Evolutionary conservation across 2,329 filamentous ascomycete species (phyloP).

Genomic region (Fusarium sp.): DNA sequence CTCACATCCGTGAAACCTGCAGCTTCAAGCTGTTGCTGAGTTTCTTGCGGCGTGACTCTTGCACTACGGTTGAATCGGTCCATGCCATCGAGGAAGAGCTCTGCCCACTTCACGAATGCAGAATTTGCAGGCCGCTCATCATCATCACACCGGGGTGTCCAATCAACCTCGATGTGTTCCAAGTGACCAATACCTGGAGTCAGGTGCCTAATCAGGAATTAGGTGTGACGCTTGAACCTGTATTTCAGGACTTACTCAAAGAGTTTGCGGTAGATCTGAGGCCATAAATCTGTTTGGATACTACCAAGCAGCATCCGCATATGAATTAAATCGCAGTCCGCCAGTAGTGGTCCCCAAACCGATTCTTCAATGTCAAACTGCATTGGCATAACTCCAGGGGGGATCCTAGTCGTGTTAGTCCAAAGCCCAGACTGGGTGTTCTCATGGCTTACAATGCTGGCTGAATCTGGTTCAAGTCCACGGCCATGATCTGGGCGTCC

Average conservation of each 20-base stretch:
- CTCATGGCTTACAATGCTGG: slow-evolving; percentile 49
- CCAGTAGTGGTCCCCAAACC: slow-evolving; percentile 63
- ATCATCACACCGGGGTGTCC: slow-evolving; percentile 78
- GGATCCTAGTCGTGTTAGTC: slow-evolving; percentile 67
- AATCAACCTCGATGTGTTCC: slow-evolving; percentile 92
- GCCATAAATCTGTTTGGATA: slow-evolving; percentile 75
- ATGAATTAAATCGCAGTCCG: slow-evolving; percentile 83
- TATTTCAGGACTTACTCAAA: slow-evolving; percentile 63
- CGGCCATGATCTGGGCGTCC: slow-evolving; percentile 50
- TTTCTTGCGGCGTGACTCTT: slow-evolving; percentile 63
- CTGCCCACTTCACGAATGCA: slow-evolving; percentile 75
- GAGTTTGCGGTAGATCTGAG: slow-evolving; percentile 76
- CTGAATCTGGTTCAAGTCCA: slow-evolving; percentile 55
- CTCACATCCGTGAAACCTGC: slow-evolving; percentile 85
- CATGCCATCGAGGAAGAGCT: slow-evolving; percentile 75
- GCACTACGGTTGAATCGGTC: slow-evolving; percentile 72
- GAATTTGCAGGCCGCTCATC: slow-evolving; percentile 68
- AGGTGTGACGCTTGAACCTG: slow-evolving; percentile 3
- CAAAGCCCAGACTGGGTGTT: neutral
- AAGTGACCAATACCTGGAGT: slow-evolving; percentile 79
- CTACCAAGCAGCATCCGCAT: slow-evolving; percentile 83
- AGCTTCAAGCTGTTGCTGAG: slow-evolving; percentile 68
- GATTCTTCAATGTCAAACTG: slow-evolving; percentile 82
- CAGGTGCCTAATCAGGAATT: slow-evolving; percentile 68
- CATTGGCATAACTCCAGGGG: slow-evolving; percentile 64